Evolutionary conservation across 306 rosid species (phyloP).

Genomic region (Lagenaria siceraria): DNA sequence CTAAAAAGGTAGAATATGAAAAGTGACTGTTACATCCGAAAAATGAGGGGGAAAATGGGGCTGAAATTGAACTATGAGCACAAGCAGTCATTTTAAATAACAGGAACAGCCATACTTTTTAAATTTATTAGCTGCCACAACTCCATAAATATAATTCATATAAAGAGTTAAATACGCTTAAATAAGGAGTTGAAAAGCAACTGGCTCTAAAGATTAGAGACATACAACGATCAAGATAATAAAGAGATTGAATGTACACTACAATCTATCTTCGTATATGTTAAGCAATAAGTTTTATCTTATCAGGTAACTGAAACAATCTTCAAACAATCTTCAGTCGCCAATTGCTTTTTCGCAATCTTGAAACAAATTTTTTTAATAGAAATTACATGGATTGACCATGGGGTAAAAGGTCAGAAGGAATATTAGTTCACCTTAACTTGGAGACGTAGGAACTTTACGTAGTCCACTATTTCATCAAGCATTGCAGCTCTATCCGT

Average conservation of each 20-base stretch:
- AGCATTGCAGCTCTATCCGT: conserved; percentile 97
- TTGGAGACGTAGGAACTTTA: conserved; percentile 92
- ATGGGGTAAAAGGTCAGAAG: not conserved
- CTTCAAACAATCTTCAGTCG: no score
- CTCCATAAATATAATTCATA: not conserved
- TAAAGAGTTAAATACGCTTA: not conserved
- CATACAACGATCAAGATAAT: not conserved
- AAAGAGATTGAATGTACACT: not conserved
- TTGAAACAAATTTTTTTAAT: no score
- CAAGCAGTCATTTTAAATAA: not conserved
- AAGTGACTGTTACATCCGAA: not conserved
- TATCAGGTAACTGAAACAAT: not conserved
- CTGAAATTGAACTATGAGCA: not conserved
- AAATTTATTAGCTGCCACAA: not conserved
- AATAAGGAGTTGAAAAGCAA: not conserved
- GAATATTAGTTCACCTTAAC: conserved; percentile 48
- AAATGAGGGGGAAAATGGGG: not conserved
- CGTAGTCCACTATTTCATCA: conserved; percentile 91
- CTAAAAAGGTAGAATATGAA: not conserved
- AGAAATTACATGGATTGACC: not conserved
- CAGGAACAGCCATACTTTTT: not conserved
- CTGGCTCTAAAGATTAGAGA: not conserved
- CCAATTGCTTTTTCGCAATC: no score
- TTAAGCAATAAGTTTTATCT: not conserved
- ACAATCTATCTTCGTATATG: not conserved